Percentiles rank a stretch among this genome's conserved stretches.
Evolutionary conservation across 208 protist genomes (phyloP).

Genomic region (Plasmodiophora brassicae): DNA sequence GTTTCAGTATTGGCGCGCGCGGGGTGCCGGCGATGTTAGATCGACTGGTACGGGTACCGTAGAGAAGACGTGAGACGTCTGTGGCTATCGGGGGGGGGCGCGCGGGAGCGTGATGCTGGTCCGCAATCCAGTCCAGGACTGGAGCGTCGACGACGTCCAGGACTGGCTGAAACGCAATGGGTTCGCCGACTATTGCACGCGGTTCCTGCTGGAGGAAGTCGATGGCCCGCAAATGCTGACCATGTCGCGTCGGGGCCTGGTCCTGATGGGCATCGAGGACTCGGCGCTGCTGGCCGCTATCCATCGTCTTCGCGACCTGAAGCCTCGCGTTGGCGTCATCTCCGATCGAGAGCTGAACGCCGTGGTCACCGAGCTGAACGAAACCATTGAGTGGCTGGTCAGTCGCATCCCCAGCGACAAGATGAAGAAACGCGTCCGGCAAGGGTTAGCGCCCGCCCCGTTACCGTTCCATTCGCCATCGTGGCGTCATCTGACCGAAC

Average conservation of each 20-base stretch:
- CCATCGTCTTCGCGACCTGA: not conserved
- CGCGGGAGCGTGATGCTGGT: not conserved
- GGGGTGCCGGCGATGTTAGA: not conserved
- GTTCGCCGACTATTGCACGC: not conserved
- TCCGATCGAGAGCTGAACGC: not conserved
- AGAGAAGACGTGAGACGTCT: not conserved
- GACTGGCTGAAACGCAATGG: not conserved
- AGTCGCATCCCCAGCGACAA: too few relatives aligned
- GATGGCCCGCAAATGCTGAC: not conserved
- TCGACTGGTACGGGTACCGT: not conserved
- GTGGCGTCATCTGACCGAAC: too few relatives aligned
- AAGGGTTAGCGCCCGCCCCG: too few relatives aligned
- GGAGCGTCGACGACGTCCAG: not conserved
- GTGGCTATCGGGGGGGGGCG: not conserved
- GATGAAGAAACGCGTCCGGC: too few relatives aligned
- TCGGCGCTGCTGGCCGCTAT: not conserved
- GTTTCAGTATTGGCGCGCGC: not conserved
- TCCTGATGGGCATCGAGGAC: not conserved
- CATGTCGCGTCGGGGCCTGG: not conserved
- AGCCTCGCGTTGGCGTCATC: not conserved
- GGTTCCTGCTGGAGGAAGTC: conserved; percentile 7
- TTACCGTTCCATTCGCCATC: too few relatives aligned
- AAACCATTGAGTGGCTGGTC: not conserved
- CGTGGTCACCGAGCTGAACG: not conserved
- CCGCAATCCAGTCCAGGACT: not conserved